A percentile compares a stretch with the other conserved stretches of the same genome.
phyloP scores from a whole-genome alignment of 2,329 filamentous ascomycete species.

The Dryadomyces quercus-mongolicae region DNA sequence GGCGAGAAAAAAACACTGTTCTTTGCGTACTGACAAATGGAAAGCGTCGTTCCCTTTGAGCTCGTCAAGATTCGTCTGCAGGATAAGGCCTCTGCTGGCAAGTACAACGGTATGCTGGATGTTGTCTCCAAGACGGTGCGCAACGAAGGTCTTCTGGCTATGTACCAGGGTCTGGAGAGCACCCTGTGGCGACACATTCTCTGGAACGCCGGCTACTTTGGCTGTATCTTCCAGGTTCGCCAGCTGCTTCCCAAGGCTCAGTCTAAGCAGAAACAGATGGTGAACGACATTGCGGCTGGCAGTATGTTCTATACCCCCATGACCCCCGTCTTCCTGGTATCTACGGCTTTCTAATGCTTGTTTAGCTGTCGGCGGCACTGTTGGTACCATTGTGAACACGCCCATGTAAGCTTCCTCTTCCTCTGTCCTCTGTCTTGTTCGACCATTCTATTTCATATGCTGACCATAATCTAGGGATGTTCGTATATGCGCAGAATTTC shows the following conservation, averaged over 20 bases:
- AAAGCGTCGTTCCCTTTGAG: conserved; percentile 81
- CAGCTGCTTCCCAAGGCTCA: conserved; percentile 69
- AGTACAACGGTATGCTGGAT: conserved; percentile 74
- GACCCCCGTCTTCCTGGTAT: too few relatives aligned
- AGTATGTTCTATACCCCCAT: conserved; percentile 15
- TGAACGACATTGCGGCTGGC: conserved; percentile 80
- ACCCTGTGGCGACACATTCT: conserved; percentile 83
- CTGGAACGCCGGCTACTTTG: conserved; percentile 96
- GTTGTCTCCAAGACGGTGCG: conserved; percentile 55
- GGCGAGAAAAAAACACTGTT: too few relatives aligned
- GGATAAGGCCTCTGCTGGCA: conserved; percentile 80
- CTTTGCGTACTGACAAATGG: neutral
- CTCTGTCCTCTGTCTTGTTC: too few relatives aligned
- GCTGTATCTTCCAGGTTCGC: conserved; percentile 95
- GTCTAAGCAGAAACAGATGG: conserved; percentile 68
- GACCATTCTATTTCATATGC: neutral
- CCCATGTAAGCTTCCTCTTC: conserved; percentile 74
- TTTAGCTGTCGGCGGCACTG: conserved; percentile 63
- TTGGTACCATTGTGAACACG: conserved; percentile 85
- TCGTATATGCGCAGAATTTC: neutral
- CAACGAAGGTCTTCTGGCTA: conserved; percentile 50
- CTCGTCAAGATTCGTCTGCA: conserved; percentile 97
- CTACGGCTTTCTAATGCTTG: neutral
- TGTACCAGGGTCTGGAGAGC: conserved; percentile 95
- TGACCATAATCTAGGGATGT: conserved; percentile 5